Evolutionary conservation across 805 yeast genomes (phyloP).

Genomic region (Saccharomyces mikatae): DNA sequence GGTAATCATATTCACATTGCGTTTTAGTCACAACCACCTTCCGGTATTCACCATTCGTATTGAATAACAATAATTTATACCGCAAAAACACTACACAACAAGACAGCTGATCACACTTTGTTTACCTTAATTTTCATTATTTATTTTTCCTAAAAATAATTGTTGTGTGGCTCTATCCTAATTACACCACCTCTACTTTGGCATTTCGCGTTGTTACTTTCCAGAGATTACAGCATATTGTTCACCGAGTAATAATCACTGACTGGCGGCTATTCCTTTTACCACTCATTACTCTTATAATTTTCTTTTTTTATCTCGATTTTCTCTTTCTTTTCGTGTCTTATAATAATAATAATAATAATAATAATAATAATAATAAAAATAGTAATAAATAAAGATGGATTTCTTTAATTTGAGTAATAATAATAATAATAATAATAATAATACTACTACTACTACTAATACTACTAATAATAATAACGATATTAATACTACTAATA

Average conservation of each 20-base stretch:
- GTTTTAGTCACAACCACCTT: not conserved
- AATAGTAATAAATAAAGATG: conserved; percentile 2
- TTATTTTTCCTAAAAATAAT: not conserved
- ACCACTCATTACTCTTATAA: not conserved
- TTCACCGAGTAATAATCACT: not conserved
- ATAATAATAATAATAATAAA: not conserved
- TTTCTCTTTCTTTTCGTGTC: not conserved
- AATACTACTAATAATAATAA: conserved; percentile 5
- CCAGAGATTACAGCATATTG: not conserved
- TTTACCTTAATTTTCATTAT: not conserved
- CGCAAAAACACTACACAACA: not conserved
- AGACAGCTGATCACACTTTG: not conserved
- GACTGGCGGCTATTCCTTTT: not conserved
- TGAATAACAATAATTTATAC: not conserved
- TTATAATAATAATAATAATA: not conserved
- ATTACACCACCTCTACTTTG: not conserved
- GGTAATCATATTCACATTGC: not conserved
- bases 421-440: conserved; percentile 11
- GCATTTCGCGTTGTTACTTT: not conserved
- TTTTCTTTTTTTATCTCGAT: not conserved
- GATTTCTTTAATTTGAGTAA: conserved; percentile 12
- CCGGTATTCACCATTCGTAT: not conserved
- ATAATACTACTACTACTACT: conserved; percentile 10
- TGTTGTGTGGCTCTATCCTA: not conserved
- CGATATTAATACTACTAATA: not conserved